Evolutionary conservation across 2,329 filamentous ascomycete species (phyloP).

Genomic region (Cladosporium cucumerinum): DNA sequence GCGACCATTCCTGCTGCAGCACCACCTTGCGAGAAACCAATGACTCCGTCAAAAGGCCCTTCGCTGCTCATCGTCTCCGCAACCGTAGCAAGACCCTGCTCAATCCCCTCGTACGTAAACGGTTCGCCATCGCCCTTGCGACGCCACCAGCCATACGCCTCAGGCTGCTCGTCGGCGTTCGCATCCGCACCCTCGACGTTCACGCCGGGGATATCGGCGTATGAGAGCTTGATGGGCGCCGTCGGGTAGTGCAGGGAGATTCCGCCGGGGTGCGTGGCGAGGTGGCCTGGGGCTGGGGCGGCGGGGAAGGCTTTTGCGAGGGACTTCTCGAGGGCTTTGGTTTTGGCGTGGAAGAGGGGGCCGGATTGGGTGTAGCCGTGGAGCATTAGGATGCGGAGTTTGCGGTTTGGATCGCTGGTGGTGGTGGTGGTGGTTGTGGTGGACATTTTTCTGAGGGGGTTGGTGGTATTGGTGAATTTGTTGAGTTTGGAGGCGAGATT

Average conservation of each 20-base stretch:
- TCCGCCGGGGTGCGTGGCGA: slow-evolving; percentile 36
- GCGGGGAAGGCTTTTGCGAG: slow-evolving; percentile 69
- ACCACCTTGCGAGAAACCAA: slow-evolving; percentile 81
- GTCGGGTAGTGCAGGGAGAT: slow-evolving; percentile 47
- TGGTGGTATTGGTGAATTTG: background rate
- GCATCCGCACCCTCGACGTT: slow-evolving; percentile 47
- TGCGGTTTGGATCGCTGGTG: slow-evolving; percentile 14
- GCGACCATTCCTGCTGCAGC: slow-evolving; percentile 70
- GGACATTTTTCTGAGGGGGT: slow-evolving; percentile 11
- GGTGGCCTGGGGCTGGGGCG: slow-evolving; percentile 48
- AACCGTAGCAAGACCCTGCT: slow-evolving; percentile 63
- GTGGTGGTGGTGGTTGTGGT: background rate
- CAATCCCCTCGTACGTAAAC: slow-evolving; percentile 62
- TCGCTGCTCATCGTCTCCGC: slow-evolving; percentile 60
- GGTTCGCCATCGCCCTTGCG: slow-evolving; percentile 60
- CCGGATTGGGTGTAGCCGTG: slow-evolving; percentile 88
- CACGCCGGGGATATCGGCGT: slow-evolving; percentile 52
- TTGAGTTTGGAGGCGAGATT: slow-evolving; percentile 1
- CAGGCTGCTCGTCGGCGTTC: slow-evolving; percentile 41
- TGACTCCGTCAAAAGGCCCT: slow-evolving; percentile 70
- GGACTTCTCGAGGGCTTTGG: slow-evolving; percentile 78
- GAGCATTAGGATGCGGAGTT: slow-evolving; percentile 49
- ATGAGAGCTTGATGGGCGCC: slow-evolving; percentile 42
- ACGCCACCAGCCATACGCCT: slow-evolving; percentile 68
- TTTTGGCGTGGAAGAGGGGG: slow-evolving; percentile 79